Base-by-base conservation (phyloP, 179 eudicot species). In the Nepenthes alata region DNA sequence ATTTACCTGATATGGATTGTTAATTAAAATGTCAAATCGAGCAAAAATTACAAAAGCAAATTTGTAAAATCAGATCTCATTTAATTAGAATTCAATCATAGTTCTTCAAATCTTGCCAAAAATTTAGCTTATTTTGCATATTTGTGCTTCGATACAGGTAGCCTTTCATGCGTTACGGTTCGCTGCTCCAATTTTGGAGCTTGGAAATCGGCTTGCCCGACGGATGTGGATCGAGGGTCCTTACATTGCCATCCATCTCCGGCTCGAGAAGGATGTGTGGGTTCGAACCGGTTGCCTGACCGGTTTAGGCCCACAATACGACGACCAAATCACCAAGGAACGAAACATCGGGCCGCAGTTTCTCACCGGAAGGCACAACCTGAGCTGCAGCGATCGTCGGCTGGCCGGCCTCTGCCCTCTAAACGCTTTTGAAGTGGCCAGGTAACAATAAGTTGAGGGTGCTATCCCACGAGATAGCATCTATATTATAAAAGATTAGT, bases 191-290 rank as follows among this genome's bases (percentile, higher is more conserved):
- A 78, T 89, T 16, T 66, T 70, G 62, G 83, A 81, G 49, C 72
- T 84, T 2, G 96, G 96, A 4, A 75, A 78, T 50, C 72, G 78
- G 64, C 77, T 86, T 11, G 87, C 96, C 11, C 71, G 79, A 64
- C 77, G 96, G 56, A 89, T 89, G 91, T 84, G 96, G 95, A 84
- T 86, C 10, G 91, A 89, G 67, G 96, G 95, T 4, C 88, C 96
- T 5, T 89, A 86, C 60, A 60, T 89, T 51, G 88, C 88, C 13
- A 59, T 82, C 65, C 96, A 86, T 67, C 81, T 86, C 65, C 64
- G 91, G 59, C 74, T 88, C 44, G 96, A 88, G 74, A 88, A 83
- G 70, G 90, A 88, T 66, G 88, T 89, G 15, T 89, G 95, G 95
- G 59, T 84, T 59, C 66, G 86, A 57, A 86, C 91, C 0, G 87